Evolutionary conservation across 2,329 filamentous ascomycete genomes (phyloP), one percentile per base, ranked within the genome.

Genomic region (Alternaria arborescens): DNA sequence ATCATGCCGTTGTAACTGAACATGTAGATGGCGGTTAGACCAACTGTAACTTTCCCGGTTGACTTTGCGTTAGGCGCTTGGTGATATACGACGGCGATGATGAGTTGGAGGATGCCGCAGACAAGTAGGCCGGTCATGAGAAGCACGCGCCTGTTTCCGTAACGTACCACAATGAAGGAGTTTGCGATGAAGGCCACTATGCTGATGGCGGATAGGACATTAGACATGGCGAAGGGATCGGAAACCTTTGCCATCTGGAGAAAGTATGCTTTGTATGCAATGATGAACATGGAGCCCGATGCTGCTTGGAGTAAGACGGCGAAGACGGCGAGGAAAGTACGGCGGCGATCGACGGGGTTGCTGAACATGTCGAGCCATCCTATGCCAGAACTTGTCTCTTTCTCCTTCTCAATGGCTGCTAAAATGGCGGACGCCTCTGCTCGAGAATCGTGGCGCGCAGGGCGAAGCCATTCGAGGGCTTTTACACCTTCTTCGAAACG

Each of bases 161-260:
- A 83, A 42, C 79, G 80, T 2, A 85, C 85, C 56, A 87, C 83
- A 60, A 87, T 80, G 47, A 81, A 71, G 11, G 83, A 75, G 34
- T 87, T 85, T n/a, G 85, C 85, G 48, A 87, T 79, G 26, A 82
- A 84, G 40, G 84, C 84, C n/a, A 84, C 69, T 18, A 87, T 85
- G 16, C 85, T 85, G 48, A 87, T 81, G 7, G 81, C 82, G 30
- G 79, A 82, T 14, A 87, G 79, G 46, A 87, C 85, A 69, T 86
- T 86, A 14, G 82, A 79, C 74, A 87, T 87, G 67, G 84, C 82
- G 69, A 88, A 88, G 8, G 85, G 81, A 50, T 84, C 80, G 34
- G 82, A 80, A 5, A 88, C 83, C 46, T 83, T 79, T 36, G 86
- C 85, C 83, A 87, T 87, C 67, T 84, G 81, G 70, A 88, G 86